Percentiles rank a stretch among this genome's conserved stretches.
phyloP scores from a whole-genome alignment of 2,329 filamentous ascomycete species.

The Fusarium sp. region DNA sequence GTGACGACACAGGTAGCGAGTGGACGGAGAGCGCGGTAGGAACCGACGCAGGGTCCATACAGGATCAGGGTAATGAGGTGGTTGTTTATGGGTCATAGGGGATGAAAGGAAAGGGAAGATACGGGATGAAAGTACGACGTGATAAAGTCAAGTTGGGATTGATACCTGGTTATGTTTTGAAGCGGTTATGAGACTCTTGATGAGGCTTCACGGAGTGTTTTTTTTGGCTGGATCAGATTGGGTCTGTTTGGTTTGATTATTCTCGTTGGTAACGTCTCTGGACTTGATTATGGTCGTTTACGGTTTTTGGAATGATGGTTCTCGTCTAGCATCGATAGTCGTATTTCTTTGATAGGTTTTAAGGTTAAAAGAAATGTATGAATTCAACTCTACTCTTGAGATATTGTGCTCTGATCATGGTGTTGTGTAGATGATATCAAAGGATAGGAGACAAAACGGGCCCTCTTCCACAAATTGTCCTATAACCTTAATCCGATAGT shows the following conservation, averaged over 20 bases:
- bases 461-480: background rate
- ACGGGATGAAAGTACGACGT: background rate
- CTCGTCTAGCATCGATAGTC: background rate
- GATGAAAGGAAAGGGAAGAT: conserved; percentile 2
- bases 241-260: background rate
- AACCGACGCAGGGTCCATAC: conserved; percentile 39
- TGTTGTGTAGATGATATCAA: background rate
- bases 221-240: background rate
- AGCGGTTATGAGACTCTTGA: conserved; percentile 6
- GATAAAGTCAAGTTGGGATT: conserved; percentile 9
- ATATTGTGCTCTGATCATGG: background rate
- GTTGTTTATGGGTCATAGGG: conserved; percentile 47
- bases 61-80: conserved; percentile 49
- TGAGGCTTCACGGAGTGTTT: background rate
- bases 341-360: conserved; percentile 1
- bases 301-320: background rate
- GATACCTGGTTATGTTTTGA: conserved; percentile 24
- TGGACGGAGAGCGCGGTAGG: conserved; percentile 59
- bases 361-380: conserved; percentile 18
- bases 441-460: background rate
- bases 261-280: background rate
- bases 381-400: conserved; percentile 11
- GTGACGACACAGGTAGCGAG: conserved; percentile 58
- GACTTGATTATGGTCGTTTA: background rate
- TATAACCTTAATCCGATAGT: background rate